Conservation (phyloP, 257 asterid genomes). For the Schizonepeta tenuifolia region DNA sequence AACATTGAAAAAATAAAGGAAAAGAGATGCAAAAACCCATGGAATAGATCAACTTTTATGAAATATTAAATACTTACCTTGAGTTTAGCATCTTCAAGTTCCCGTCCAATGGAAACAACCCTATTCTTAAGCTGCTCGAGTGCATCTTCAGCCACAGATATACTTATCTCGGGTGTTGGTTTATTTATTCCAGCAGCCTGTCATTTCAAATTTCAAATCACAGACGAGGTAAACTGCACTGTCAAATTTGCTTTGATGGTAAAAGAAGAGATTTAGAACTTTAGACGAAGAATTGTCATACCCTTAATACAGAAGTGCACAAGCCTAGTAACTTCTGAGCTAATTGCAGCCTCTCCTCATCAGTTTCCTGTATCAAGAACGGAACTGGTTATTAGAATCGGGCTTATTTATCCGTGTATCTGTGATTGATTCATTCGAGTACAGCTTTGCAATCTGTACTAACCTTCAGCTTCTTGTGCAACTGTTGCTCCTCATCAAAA, state of each 20-base stretch:
- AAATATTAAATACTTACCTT: slow-evolving; percentile 53
- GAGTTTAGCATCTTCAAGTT: slow-evolving; percentile 72
- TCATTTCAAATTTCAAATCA: slow-evolving; percentile 23
- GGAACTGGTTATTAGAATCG: slow-evolving; percentile 18
- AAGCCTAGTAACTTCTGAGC: slow-evolving; percentile 86
- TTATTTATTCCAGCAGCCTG: slow-evolving; percentile 90
- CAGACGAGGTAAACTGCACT: neutral
- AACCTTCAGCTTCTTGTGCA: slow-evolving; percentile 77
- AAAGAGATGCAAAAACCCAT: neutral
- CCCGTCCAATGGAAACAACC: slow-evolving; percentile 66
- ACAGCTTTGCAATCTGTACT: slow-evolving; percentile 18
- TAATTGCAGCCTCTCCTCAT: slow-evolving; percentile 83
- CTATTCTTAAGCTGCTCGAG: slow-evolving; percentile 66
- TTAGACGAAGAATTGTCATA: slow-evolving; percentile 31
- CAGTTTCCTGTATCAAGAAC: slow-evolving; percentile 68
- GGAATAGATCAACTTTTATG: neutral
- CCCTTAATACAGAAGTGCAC: slow-evolving; percentile 81
- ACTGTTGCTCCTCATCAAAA: slow-evolving; percentile 74
- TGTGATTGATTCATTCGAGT: neutral
- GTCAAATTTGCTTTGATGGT: neutral
- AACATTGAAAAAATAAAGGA: neutral
- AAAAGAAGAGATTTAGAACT: slow-evolving; percentile 9
- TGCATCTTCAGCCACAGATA: slow-evolving; percentile 78
- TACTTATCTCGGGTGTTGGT: slow-evolving; percentile 60
- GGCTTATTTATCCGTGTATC: neutral